Evolutionary conservation across 2,329 filamentous ascomycete species (phyloP), one percentile per base, ranked within the genome.

Genomic region (Fusarium coicis): DNA sequence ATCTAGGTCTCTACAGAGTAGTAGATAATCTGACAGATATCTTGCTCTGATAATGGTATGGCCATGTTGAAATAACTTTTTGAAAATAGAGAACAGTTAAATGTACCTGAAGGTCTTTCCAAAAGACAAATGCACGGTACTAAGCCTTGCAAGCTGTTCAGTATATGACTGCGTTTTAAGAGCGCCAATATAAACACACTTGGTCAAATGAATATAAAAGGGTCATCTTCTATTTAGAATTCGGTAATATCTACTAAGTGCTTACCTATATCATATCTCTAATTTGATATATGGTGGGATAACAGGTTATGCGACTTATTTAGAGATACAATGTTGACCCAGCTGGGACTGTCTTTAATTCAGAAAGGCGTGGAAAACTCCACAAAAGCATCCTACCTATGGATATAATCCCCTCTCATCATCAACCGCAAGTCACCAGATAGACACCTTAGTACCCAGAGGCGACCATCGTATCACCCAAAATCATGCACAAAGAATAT

Each of bases 401-500:
- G 26, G 30, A 15, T 6, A 34, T 18, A 42, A 44, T 21, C 37
- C 43, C 32, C 37, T 42, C 44, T n/a, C 16, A 44, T 50, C 36
- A 36, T 19, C 34, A 19, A 56, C 28, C 50, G 14, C 50, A 12
- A 56, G 32, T n/a, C 34, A 12, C 30, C n/a, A 42, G 28, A n/a
- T 16, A 37, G 23, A 53, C 50, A 37, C 50, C 7, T 15, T 46
- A 28, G 19, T 39, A 28, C 34, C 10, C 16, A 16, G 23, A 53
- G 19, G 19, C 34, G 34, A 28, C 34, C 19, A 39, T 34, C 23
- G 5, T 26, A 53, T 46, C n/a, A 23, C 14, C 36, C 26, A 47
- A 40, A 61, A 63, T 21, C 26, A 78, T 78, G 74, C 40, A 74
- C 36, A 63, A 68, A 30, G 68, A 76, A 4, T 63, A 43, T 9